A percentile compares a stretch with the other conserved stretches of the same genome.
These are phyloP conservation scores for Iberis pinnata DNA, from an alignment of 345 rosid species.

Conservation along the genomic window DNA sequence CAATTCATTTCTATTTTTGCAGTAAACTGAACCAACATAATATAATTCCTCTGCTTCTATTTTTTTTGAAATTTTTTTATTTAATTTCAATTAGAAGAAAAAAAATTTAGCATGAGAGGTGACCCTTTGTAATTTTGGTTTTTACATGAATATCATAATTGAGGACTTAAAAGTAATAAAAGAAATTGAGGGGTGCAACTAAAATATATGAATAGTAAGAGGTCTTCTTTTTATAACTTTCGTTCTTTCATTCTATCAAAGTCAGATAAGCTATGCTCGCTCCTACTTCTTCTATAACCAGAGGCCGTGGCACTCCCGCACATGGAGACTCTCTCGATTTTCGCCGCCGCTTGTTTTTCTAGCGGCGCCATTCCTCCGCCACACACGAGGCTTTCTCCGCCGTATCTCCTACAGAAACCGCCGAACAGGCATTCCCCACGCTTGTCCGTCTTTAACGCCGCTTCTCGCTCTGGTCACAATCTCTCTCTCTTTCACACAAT, in stretches of 20 bases:
- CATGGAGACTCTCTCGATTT: slow-evolving; percentile 55
- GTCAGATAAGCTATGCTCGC: slow-evolving; percentile 19
- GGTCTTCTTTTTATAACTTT: not conserved
- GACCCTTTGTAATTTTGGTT: too few relatives aligned
- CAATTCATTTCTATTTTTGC: too few relatives aligned
- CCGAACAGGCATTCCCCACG: slow-evolving; percentile 22
- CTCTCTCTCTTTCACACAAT: not conserved
- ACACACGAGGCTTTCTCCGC: slow-evolving; percentile 20
- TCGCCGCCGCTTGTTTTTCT: slow-evolving; percentile 40
- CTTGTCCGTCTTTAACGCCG: slow-evolving; percentile 37
- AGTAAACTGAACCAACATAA: too few relatives aligned
- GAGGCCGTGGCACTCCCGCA: not conserved
- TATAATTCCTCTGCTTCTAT: too few relatives aligned
- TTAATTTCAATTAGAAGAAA: too few relatives aligned
- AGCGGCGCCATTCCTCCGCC: slow-evolving; percentile 23
- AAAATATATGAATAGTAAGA: not conserved
- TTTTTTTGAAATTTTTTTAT: too few relatives aligned
- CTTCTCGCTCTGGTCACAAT: slow-evolving; percentile 42
- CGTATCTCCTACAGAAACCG: slow-evolving; percentile 30
- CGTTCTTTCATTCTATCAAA: not conserved
- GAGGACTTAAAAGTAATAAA: too few relatives aligned
- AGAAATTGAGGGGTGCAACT: not conserved
- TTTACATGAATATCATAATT: too few relatives aligned
- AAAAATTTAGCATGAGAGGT: too few relatives aligned
- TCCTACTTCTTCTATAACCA: not conserved